phyloP scores from a whole-genome alignment of 306 rosid species.

The Prunus mume region DNA sequence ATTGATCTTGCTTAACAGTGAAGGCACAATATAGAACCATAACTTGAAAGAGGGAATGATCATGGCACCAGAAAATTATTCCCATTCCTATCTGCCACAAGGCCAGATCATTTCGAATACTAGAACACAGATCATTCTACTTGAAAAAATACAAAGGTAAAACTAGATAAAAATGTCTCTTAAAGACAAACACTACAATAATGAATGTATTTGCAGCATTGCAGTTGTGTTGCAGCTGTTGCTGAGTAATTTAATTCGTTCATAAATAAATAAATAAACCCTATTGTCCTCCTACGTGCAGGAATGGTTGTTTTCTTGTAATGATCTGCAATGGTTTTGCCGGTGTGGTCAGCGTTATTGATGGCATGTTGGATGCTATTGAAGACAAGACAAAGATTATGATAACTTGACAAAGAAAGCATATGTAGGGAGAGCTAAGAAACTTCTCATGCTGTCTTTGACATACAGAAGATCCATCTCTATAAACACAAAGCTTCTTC shows the following conservation, averaged over 20 bases:
- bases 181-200: background rate
- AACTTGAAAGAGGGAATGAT: no score
- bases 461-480: constrained; percentile 57
- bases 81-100: no score
- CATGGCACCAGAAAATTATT: no score
- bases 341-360: constrained; percentile 81
- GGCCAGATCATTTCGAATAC: background rate
- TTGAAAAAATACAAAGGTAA: background rate
- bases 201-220: background rate
- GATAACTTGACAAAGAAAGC: constrained; percentile 78
- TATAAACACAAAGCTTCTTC: constrained; percentile 15
- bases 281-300: no score
- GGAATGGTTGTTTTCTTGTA: background rate
- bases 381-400: constrained; percentile 59
- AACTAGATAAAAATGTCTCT: no score
- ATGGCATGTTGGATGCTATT: constrained; percentile 64
- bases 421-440: constrained; percentile 60
- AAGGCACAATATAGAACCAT: no score
- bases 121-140: background rate
- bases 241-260: background rate
- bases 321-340: constrained; percentile 17
- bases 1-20: no score
- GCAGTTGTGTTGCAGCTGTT: background rate
- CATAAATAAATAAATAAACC: no score
- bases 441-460: constrained; percentile 57